Base-by-base conservation (phyloP, 1,284 basidiomycete species). In the Mycosarcoma maydis region DNA sequence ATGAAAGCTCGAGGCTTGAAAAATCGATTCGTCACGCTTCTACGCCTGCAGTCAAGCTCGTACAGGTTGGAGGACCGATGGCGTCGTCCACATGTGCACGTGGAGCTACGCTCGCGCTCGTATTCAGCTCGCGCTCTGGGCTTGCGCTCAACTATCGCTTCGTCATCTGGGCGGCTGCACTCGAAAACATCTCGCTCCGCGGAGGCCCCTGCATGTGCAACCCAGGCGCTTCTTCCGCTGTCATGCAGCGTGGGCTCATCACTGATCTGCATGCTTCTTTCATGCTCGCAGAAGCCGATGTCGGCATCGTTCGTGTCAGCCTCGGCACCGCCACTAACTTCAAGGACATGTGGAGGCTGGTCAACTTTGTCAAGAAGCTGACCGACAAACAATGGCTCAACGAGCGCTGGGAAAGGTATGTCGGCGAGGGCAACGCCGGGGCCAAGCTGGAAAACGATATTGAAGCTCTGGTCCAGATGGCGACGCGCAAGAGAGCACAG, bases 131-230 rank as follows among this genome's bases (percentile, higher is more conserved):
- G 4, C 10, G 26, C 11, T 6, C 20, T 7, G 41, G 38, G 10
- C 14, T 38, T 11, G 19, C 49, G 19, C 41, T 65, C 24, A 65
- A 65, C 50, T 65, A 57, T 29, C 39, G 40, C 19, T 65, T 65
- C 14, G 41, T 65, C 34, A 57, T 65, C 41, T 57, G 30, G 23
- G 49, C 54, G 3, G 61, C 61, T 2, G 54, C 34, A 2, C 27
- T 23, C 11, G 26, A 40, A 19, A 22, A 22, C 29, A 66, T 66
- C 34, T 55, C 51, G 1, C 41, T 66, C 14, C 55, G 62, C n/a
- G 62, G 62, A 9, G 55, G 56, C 0, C 62, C 62, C 1, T 59
- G 62, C 40, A 59, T 66, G 56, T 66, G 62, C 48, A 66, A 66
- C 38, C 62, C 62, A 0, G 62, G 62, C 17, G 62, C 62, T 1